A percentile compares a stretch with the other conserved stretches of the same genome.
Conservation (phyloP, 495 filamentous ascomycete genomes). For the Haplographium delicatum region DNA sequence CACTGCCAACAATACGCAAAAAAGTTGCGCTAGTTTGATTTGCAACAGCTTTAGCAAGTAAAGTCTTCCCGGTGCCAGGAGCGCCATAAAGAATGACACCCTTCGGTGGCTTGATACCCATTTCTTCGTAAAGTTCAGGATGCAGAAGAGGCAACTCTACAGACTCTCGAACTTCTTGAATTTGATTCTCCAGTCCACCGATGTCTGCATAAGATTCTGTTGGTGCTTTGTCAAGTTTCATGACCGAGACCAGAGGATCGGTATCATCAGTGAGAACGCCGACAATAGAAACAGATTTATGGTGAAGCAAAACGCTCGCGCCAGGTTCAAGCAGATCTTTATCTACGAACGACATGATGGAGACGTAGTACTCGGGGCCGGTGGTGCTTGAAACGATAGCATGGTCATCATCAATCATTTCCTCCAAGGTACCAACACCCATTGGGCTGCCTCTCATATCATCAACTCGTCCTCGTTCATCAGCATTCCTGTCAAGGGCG, state of each 20-base stretch:
- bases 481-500: slow-evolving; percentile 74
- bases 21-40: slow-evolving; percentile 99
- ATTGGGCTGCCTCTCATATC: slow-evolving; percentile 98
- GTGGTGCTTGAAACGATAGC: slow-evolving; percentile 97
- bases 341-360: slow-evolving; percentile 99
- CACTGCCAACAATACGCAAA: slow-evolving; percentile 94
- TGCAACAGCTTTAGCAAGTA: slow-evolving; percentile 95
- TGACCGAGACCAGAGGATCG: slow-evolving; percentile 93
- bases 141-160: slow-evolving; percentile 95
- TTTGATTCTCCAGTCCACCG: slow-evolving; percentile 89
- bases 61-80: slow-evolving; percentile 94
- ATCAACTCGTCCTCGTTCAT: slow-evolving; percentile 93
- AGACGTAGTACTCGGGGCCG: slow-evolving; percentile 98
- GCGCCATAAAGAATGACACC: slow-evolving; percentile 99
- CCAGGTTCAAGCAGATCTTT: slow-evolving; percentile 97
- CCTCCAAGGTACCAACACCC: slow-evolving; percentile 96
- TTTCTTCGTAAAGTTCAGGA: slow-evolving; percentile 98
- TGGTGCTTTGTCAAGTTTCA: slow-evolving; percentile 99
- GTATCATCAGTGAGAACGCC: slow-evolving; percentile 96
- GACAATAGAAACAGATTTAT: slow-evolving; percentile 97
- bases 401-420: slow-evolving; percentile 99
- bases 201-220: slow-evolving; percentile 99
- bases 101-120: slow-evolving; percentile 99
- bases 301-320: slow-evolving; percentile 90
- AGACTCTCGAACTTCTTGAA: slow-evolving; percentile 95